Base-by-base conservation (phyloP, 805 yeast species). In the Spathaspora passalidarum region DNA sequence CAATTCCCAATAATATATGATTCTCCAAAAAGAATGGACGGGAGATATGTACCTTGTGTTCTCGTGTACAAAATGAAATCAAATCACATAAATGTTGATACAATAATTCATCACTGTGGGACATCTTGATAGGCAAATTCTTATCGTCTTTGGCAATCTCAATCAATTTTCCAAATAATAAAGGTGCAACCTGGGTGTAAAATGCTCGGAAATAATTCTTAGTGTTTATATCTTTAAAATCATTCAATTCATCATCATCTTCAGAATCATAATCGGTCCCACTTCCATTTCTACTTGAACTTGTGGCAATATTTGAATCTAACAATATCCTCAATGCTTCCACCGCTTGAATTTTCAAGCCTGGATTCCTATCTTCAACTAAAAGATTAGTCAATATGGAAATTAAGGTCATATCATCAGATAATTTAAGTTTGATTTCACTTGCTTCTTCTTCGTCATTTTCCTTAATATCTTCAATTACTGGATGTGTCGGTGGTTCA, bases 241-340 rank as follows among this genome's bases (percentile, higher is more conserved):
- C 61, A n/a, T 62, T 65, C 3, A 40, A 16, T 20, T 39, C 8
- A 21, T 42, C 44, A 16, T 22, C 32, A 26, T 51, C 53, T 32
- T 45, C 47, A 6, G 41, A 45, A 4, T 35, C 22, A 11, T 38
- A 36, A 18, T 40, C 39, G 11, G 37, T 32, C 5, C 37, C 25
- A 9, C 38, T 16, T 21, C 41, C 39, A 19, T 22, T 38, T 14
- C 42, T 41, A 4, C 21, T n/a, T 14, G 53, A 47, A 36, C 47
- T 53, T 10, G 56, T 65, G 4, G 68, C 70, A 14, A 66, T 65
- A 47, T 63, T 67, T 1, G 88, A 83, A 56, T 86, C 91, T 11
- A 91, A 69, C 26, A 91, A 63, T 1, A 83, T 81, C 58, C 83
- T 83, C 41, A 91, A 64, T 1, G 96, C 96, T 63, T 90, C 97